phyloP scores from a whole-genome alignment of 2,329 filamentous ascomycete species.

The Lojkania enalia region DNA sequence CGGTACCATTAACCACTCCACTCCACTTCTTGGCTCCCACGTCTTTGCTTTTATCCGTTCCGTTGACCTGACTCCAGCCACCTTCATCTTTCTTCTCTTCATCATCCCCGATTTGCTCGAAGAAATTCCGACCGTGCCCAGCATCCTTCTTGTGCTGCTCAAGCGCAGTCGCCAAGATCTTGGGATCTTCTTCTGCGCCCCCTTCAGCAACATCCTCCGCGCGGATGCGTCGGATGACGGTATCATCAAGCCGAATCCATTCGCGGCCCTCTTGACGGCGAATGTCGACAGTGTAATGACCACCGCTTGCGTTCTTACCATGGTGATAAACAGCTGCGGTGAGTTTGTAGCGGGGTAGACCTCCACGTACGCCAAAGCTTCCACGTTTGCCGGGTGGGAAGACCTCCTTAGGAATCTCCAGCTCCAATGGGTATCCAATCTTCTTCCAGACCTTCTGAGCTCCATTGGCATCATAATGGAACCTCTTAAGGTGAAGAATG shows the following conservation, averaged over 20 bases:
- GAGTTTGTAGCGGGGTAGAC: conserved; percentile 80
- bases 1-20: conserved; percentile 63
- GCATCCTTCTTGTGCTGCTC: conserved; percentile 67
- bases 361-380: conserved; percentile 65
- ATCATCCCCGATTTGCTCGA: conserved; percentile 63
- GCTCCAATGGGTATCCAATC: conserved; percentile 88
- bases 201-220: conserved; percentile 88
- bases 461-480: conserved; percentile 89
- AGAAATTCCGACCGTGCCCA: conserved; percentile 68
- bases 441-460: conserved; percentile 99
- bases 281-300: conserved; percentile 98
- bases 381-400: conserved; percentile 77
- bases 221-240: conserved; percentile 79
- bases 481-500: conserved; percentile 94
- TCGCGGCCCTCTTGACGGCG: conserved; percentile 91
- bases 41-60: conserved; percentile 53
- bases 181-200: conserved; percentile 77
- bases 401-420: conserved; percentile 90
- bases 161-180: conserved; percentile 66
- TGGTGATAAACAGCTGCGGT: conserved; percentile 96
- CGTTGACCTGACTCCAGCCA: conserved; percentile 86
- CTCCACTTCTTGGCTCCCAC: conserved; percentile 71
- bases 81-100: conserved; percentile 69
- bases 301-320: conserved; percentile 92
- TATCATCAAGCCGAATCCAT: conserved; percentile 97